phyloP scores from a whole-genome alignment of 2,329 filamentous ascomycete genomes.

The Claviceps fusiformis region DNA sequence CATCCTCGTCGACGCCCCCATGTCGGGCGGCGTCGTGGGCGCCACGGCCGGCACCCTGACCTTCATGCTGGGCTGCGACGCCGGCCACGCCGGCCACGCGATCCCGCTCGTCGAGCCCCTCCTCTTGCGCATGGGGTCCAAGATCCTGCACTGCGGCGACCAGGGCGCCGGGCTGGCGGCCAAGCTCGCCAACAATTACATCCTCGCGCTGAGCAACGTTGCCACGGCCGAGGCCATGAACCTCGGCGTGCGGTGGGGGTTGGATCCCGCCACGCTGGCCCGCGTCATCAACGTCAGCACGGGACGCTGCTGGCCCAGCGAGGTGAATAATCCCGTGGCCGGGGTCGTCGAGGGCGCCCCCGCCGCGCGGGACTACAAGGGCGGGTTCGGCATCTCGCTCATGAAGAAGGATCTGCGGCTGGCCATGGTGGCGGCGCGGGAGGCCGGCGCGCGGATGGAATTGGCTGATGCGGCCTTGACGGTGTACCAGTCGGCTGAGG shows the following conservation, averaged over 20 bases:
- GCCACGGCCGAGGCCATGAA: conserved; percentile 55
- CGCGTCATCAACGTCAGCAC: conserved; percentile 87
- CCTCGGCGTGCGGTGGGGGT: conserved; percentile 45
- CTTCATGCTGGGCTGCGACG: conserved; percentile 71
- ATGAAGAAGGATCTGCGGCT: conserved; percentile 72
- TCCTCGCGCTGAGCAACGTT: conserved; percentile 85
- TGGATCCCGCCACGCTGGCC: conserved; percentile 53
- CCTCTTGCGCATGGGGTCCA: conserved; percentile 71
- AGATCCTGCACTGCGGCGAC: conserved; percentile 70
- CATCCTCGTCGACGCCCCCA: conserved; percentile 83
- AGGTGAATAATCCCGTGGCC: conserved; percentile 87
- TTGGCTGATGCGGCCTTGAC: conserved; percentile 48
- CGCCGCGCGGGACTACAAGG: conserved; percentile 59
- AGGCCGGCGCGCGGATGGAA: conserved; percentile 52
- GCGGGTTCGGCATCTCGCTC: conserved; percentile 62
- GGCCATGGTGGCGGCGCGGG: conserved; percentile 56
- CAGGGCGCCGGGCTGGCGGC: conserved; percentile 79
- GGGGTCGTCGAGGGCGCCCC: conserved; percentile 69
- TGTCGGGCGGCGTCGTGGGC: conserved; percentile 92
- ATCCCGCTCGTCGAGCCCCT: conserved; percentile 54
- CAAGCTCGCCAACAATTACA: conserved; percentile 95
- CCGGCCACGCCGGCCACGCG: conserved; percentile 35
- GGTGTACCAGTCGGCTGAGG: conserved; percentile 55
- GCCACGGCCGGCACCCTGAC: conserved; percentile 77
- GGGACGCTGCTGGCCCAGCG: conserved; percentile 90